phyloP scores from a whole-genome alignment of 805 yeast genomes.

The Monosporozyma aquatica region DNA sequence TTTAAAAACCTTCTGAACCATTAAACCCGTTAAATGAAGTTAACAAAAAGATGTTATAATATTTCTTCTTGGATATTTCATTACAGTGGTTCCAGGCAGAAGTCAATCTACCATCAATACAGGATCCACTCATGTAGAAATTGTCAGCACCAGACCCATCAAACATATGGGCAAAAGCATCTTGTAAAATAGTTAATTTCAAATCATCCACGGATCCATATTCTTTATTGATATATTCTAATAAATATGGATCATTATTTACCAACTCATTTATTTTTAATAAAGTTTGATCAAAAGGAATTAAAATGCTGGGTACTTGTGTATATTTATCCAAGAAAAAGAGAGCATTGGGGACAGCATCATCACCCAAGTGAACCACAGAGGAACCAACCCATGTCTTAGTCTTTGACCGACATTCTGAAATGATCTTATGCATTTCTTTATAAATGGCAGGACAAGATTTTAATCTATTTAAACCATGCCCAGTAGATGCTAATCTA shows the following conservation, averaged over 20 bases:
- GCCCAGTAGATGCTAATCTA: slow-evolving; percentile 63
- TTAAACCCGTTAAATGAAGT: slow-evolving; percentile 71
- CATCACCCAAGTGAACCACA: slow-evolving; percentile 74
- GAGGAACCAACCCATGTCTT: slow-evolving; percentile 73
- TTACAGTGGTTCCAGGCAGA: slow-evolving; percentile 82
- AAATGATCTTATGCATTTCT: slow-evolving; percentile 59
- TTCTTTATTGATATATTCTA: slow-evolving; percentile 46
- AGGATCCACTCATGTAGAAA: slow-evolving; percentile 74
- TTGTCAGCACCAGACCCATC: slow-evolving; percentile 82
- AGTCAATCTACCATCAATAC: slow-evolving; percentile 75
- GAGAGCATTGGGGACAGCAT: slow-evolving; percentile 74
- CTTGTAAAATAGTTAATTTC: slow-evolving; percentile 36
- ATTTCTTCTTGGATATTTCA: slow-evolving; percentile 56
- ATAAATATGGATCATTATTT: slow-evolving; percentile 39
- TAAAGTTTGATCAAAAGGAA: slow-evolving; percentile 58
- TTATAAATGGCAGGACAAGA: slow-evolving; percentile 60
- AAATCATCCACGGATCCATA: slow-evolving; percentile 49
- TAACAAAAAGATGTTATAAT: slow-evolving; percentile 49
- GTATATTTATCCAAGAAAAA: slow-evolving; percentile 72
- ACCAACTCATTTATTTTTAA: slow-evolving; percentile 44
- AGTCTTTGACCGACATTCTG: slow-evolving; percentile 54
- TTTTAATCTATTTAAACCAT: slow-evolving; percentile 70
- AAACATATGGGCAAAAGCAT: slow-evolving; percentile 40
- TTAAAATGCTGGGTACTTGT: slow-evolving; percentile 69
- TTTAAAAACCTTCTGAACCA: slow-evolving; percentile 53